phyloP scores from a whole-genome alignment of 805 yeast genomes.

The Kluyveromyces lactis region DNA sequence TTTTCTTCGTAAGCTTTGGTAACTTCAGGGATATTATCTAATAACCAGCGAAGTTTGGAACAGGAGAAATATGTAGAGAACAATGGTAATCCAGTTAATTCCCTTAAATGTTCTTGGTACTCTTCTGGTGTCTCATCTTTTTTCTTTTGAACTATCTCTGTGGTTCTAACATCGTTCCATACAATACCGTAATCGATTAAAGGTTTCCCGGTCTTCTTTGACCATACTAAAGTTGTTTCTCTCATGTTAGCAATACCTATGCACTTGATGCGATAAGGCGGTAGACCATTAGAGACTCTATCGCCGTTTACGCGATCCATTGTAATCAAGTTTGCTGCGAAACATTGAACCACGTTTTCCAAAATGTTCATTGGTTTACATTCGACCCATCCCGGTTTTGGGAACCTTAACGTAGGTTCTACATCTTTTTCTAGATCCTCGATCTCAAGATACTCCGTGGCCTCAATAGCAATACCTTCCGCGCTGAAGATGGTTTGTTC shows the following conservation, averaged over 20 bases:
- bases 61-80: conserved; percentile 84
- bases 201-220: conserved; percentile 72
- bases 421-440: conserved; percentile 44
- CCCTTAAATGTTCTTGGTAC: conserved; percentile 47
- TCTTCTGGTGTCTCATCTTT: conserved; percentile 45
- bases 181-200: conserved; percentile 78
- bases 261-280: conserved; percentile 56
- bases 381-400: conserved; percentile 90
- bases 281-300: conserved; percentile 32
- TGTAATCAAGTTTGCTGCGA: conserved; percentile 54
- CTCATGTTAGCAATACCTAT: conserved; percentile 94
- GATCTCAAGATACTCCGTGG: conserved; percentile 49
- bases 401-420: conserved; percentile 68
- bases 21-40: conserved; percentile 67
- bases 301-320: conserved; percentile 51
- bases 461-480: conserved; percentile 65
- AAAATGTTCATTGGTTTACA: conserved; percentile 80
- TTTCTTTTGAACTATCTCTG: conserved; percentile 58
- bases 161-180: conserved; percentile 92
- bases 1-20: conserved; percentile 63
- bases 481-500: conserved; percentile 53
- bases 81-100: conserved; percentile 75
- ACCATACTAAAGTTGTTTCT: conserved; percentile 89
- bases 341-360: conserved; percentile 65
- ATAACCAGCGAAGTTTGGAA: conserved; percentile 80